Percentiles rank a stretch among this genome's conserved stretches.
These are phyloP conservation scores for Lasiodiplodia theobromae DNA, from an alignment of 2,329 filamentous ascomycete species.

Conservation along the genomic window DNA sequence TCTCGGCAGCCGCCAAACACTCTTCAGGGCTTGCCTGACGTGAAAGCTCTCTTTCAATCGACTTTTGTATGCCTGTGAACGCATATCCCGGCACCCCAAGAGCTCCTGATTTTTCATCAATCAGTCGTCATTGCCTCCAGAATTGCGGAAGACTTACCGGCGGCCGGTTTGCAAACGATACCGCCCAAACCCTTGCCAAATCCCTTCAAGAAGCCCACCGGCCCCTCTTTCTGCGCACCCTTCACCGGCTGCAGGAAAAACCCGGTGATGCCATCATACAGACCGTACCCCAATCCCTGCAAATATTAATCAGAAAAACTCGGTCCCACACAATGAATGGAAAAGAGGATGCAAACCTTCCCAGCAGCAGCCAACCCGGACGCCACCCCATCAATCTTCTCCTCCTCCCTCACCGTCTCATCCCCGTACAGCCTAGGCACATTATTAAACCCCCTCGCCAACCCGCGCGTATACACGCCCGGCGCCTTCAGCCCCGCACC, in stretches of 20 bases:
- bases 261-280: slow-evolving; percentile 38
- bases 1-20: neutral
- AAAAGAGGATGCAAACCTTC: neutral
- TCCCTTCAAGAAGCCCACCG: slow-evolving; percentile 37
- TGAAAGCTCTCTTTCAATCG: neutral
- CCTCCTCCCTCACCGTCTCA: slow-evolving; percentile 16
- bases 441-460: slow-evolving; percentile 9
- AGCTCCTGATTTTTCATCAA: neutral
- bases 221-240: slow-evolving; percentile 36
- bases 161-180: slow-evolving; percentile 35
- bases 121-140: neutral
- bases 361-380: slow-evolving; percentile 9
- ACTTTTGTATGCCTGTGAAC: neutral
- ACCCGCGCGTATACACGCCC: neutral
- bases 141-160: neutral
- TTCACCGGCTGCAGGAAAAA: slow-evolving; percentile 36
- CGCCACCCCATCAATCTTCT: slow-evolving; percentile 3
- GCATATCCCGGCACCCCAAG: slow-evolving; percentile 1
- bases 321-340: neutral
- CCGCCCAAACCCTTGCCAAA: slow-evolving; percentile 39
- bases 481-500: slow-evolving; percentile 15
- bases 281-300: slow-evolving; percentile 33
- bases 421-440: slow-evolving; percentile 29
- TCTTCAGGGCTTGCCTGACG: neutral
- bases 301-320: neutral